These are phyloP conservation scores for Eutypa lata DNA, from an alignment of 2,329 filamentous ascomycete species.

Conservation along the genomic window DNA sequence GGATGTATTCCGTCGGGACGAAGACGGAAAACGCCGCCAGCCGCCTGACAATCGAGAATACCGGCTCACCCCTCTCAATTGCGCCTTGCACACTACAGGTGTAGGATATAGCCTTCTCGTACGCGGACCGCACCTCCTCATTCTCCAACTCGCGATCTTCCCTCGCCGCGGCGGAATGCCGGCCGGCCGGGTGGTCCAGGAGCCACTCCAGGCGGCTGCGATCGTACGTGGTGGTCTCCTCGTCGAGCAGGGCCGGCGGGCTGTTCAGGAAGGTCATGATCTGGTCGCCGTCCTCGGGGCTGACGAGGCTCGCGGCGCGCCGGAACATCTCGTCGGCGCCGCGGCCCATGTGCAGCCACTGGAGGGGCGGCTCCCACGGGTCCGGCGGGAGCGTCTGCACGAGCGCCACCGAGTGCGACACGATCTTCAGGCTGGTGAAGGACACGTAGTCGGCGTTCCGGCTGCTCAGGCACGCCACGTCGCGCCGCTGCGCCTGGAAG, in stretches of 20 bases:
- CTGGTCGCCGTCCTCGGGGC: conserved; percentile 13
- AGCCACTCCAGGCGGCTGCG: conserved; percentile 31
- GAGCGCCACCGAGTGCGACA: conserved; percentile 34
- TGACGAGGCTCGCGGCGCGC: conserved; percentile 21
- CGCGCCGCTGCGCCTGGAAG: conserved; percentile 33
- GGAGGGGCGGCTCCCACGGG: conserved; percentile 36
- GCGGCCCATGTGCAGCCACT: conserved; percentile 34
- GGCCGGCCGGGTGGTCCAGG: conserved; percentile 28
- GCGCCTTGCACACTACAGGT: conserved; percentile 30
- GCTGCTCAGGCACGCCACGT: conserved; percentile 27
- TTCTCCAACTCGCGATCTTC: conserved; percentile 29
- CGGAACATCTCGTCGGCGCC: conserved; percentile 32
- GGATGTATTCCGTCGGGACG: conserved; percentile 30
- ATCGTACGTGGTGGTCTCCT: conserved; percentile 27
- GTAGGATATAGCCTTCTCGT: conserved; percentile 32
- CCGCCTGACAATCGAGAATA: conserved; percentile 29
- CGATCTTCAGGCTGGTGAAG: conserved; percentile 32
- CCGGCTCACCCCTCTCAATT: conserved; percentile 25
- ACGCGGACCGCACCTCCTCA: conserved; percentile 22
- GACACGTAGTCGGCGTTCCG: conserved; percentile 32
- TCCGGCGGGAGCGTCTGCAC: conserved; percentile 34
- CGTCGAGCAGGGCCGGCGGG: conserved; percentile 26
- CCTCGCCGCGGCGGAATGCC: no score
- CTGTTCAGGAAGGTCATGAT: conserved; percentile 26
- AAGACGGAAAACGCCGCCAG: conserved; percentile 34